Conservation (phyloP, 495 filamentous ascomycete genomes). For the Aspergillus diversus region DNA sequence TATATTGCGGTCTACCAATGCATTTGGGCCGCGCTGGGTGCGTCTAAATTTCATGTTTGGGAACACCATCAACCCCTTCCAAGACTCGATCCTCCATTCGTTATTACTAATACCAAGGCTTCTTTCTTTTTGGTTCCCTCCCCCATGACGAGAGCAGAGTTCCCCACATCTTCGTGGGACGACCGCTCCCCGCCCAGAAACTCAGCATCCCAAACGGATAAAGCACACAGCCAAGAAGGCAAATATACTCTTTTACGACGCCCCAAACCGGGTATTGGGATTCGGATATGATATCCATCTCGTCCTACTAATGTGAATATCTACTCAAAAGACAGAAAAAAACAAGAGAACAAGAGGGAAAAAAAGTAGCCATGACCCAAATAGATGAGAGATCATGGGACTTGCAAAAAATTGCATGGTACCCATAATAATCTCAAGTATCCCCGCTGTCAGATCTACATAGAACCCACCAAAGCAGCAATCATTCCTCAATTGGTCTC, state of each 20-base stretch:
- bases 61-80: neutral
- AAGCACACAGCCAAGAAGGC: no score
- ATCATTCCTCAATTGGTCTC: constrained; percentile 3
- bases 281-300: no score
- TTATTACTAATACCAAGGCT: no score
- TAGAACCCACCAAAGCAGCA: constrained; percentile 8
- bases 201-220: constrained; percentile 5
- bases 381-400: constrained; percentile 17
- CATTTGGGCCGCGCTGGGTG: neutral
- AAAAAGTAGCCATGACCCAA: neutral
- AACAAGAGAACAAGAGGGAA: neutral
- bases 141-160: neutral
- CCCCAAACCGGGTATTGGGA: no score
- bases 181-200: neutral
- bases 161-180: neutral
- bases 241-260: no score
- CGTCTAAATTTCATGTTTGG: no score
- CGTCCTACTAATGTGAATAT: no score
- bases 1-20: neutral
- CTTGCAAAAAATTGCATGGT: constrained; percentile 10
- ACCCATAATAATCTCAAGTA: neutral
- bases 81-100: neutral
- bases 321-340: no score
- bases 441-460: constrained; percentile 18
- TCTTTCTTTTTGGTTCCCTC: neutral